Percentiles rank a stretch among this genome's conserved stretches.
phyloP scores from a whole-genome alignment of 805 yeast genomes.

The Cyberlindnera saturnus region DNA sequence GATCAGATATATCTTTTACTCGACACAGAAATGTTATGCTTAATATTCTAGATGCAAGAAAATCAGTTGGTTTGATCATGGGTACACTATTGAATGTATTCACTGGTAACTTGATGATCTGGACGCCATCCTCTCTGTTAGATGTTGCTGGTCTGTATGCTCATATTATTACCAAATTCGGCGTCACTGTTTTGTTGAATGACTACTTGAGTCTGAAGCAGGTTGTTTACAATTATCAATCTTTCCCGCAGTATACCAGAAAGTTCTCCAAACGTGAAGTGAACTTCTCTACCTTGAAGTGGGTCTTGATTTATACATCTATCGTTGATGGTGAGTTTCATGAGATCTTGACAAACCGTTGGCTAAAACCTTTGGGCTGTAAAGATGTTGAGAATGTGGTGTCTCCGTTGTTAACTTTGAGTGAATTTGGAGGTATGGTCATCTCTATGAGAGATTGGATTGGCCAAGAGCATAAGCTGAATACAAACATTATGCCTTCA shows the following conservation, averaged over 20 bases:
- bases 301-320: constrained; percentile 86
- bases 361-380: constrained; percentile 89
- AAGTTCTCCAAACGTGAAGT: constrained; percentile 69
- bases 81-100: constrained; percentile 79
- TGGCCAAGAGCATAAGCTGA: constrained; percentile 59
- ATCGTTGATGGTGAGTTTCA: constrained; percentile 92
- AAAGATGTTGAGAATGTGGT: constrained; percentile 66
- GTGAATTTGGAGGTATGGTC: constrained; percentile 96
- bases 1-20: constrained; percentile 43
- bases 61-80: constrained; percentile 79
- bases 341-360: constrained; percentile 81
- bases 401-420: constrained; percentile 81
- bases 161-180: constrained; percentile 60
- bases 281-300: constrained; percentile 71
- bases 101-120: constrained; percentile 74
- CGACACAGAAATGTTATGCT: constrained; percentile 50
- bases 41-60: constrained; percentile 61
- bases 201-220: constrained; percentile 87
- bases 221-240: constrained; percentile 88
- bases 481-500: constrained; percentile 37
- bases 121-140: constrained; percentile 72
- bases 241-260: constrained; percentile 78
- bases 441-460: constrained; percentile 90
- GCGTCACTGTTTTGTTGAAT: constrained; percentile 70
- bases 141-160: constrained; percentile 86